These are phyloP conservation scores for Fusarium humuli DNA, from an alignment of 2,329 filamentous ascomycete species.

Conservation along the genomic window DNA sequence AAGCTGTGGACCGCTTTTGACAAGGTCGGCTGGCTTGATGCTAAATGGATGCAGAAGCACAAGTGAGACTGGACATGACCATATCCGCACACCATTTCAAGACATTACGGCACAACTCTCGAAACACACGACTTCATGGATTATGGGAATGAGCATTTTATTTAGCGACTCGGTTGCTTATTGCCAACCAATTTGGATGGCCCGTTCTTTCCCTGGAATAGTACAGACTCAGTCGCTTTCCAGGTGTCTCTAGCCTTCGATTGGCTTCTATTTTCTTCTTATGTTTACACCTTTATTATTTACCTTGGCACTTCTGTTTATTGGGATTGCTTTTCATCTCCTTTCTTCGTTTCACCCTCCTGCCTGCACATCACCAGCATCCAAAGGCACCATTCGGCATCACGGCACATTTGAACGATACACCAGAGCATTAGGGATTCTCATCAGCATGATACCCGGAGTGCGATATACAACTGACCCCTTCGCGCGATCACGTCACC, in stretches of 20 bases:
- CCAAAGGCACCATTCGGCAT: constrained; percentile 45
- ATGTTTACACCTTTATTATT: constrained; percentile 7
- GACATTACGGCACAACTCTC: constrained; percentile 6
- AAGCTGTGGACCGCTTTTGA: constrained; percentile 93
- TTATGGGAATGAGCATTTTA: constrained; percentile 32
- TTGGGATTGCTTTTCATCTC: constrained; percentile 14
- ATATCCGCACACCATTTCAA: not conserved
- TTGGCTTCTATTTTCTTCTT: constrained; percentile 8
- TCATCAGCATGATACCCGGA: constrained; percentile 56
- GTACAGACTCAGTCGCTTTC: not conserved
- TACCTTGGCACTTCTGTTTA: constrained; percentile 21
- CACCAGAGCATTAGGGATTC: constrained; percentile 52
- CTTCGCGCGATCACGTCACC: constrained; percentile 51
- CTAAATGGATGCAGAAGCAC: constrained; percentile 56
- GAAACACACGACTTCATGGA: constrained; percentile 25
- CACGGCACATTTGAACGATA: constrained; percentile 51
- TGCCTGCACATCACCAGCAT: constrained; percentile 29
- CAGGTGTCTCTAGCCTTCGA: not conserved
- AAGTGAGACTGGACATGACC: constrained; percentile 41
- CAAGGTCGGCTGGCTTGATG: constrained; percentile 83
- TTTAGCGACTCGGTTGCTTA: constrained; percentile 32
- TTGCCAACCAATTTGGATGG: constrained; percentile 29
- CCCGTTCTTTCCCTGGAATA: constrained; percentile 6
- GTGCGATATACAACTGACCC: constrained; percentile 52
- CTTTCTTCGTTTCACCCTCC: constrained; percentile 9